Percentiles rank a stretch among this genome's conserved stretches.
These are phyloP conservation scores for Aspergillus sclerotialis DNA, from an alignment of 2,329 filamentous ascomycete species.

Conservation along the genomic window DNA sequence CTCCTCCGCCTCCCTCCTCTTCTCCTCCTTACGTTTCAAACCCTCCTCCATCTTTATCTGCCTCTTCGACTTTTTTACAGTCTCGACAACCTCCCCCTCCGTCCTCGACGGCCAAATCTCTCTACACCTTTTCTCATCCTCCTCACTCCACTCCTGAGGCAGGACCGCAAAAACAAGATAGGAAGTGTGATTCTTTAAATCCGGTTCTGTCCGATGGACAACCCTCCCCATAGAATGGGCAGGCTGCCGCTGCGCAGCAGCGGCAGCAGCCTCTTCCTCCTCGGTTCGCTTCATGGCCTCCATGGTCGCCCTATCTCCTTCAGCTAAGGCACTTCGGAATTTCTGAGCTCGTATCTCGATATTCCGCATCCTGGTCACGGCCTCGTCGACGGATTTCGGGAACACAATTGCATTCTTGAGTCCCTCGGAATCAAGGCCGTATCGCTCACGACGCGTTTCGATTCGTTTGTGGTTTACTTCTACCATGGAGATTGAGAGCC, in stretches of 20 bases:
- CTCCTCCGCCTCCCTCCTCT: too few species aligned
- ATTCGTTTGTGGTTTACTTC: constrained; percentile 75
- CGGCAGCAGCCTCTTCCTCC: constrained; percentile 14
- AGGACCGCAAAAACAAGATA: constrained; percentile 90
- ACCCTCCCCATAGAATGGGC: constrained; percentile 70
- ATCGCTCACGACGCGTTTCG: constrained; percentile 73
- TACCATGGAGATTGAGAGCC: constrained; percentile 90
- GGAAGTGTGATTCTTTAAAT: constrained; percentile 94
- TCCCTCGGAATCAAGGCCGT: constrained; percentile 65
- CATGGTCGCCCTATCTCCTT: constrained; percentile 16
- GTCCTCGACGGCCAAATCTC: constrained; percentile 59
- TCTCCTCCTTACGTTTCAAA: too few species aligned
- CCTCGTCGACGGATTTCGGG: constrained; percentile 66
- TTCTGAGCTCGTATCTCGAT: constrained; percentile 64
- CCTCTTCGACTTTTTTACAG: constrained; percentile 30
- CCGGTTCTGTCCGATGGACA: constrained; percentile 73
- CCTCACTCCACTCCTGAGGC: constrained; percentile 76
- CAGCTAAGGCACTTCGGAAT: constrained; percentile 46
- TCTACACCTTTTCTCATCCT: constrained; percentile 65
- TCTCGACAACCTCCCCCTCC: constrained; percentile 28
- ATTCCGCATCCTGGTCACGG: constrained; percentile 63
- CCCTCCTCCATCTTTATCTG: constrained; percentile 30
- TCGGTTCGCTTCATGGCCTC: constrained; percentile 22
- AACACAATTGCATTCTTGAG: constrained; percentile 60
- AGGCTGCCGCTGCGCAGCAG: constrained; percentile 23